A percentile compares a stretch with the other conserved stretches of the same genome.
Conservation (phyloP, 768 basidiomycete genomes). For the Cystofilobasidium bisporidii region DNA sequence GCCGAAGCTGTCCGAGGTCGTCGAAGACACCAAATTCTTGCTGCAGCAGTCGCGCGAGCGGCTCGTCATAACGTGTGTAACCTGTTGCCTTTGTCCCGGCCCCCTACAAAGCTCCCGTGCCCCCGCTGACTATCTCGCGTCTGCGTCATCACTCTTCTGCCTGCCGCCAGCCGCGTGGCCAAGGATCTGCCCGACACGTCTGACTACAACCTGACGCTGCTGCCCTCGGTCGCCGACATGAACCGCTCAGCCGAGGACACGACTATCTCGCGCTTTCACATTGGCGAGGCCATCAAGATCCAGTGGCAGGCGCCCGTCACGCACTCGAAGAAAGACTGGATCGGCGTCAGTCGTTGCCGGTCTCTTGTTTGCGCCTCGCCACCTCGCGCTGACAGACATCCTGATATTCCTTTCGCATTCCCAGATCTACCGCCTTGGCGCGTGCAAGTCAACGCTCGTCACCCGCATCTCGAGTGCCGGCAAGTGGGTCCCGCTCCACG, state of each 20-base stretch:
- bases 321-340: conserved; percentile 91
- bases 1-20: conserved; percentile 75
- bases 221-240: conserved; percentile 43
- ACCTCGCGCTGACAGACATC: too few relatives aligned
- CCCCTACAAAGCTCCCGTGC: too few relatives aligned
- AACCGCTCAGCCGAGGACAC: conserved; percentile 40
- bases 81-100: neutral
- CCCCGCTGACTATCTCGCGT: neutral
- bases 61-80: conserved; percentile 76
- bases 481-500: conserved; percentile 84
- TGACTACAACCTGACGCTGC: conserved; percentile 62
- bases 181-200: conserved; percentile 63
- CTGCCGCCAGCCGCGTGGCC: conserved; percentile 56
- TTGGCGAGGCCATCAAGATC: conserved; percentile 80
- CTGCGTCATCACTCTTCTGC: neutral
- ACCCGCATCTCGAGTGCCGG: conserved; percentile 78
- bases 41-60: conserved; percentile 83
- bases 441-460: conserved; percentile 70
- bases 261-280: conserved; percentile 55
- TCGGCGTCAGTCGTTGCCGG: conserved; percentile 56
- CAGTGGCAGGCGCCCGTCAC: conserved; percentile 76
- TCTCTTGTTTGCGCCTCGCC: conserved; percentile 11
- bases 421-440: conserved; percentile 55
- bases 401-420: neutral
- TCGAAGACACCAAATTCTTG: conserved; percentile 84